phyloP scores from a whole-genome alignment of 768 basidiomycete species.

The Calvatia gigantea region DNA sequence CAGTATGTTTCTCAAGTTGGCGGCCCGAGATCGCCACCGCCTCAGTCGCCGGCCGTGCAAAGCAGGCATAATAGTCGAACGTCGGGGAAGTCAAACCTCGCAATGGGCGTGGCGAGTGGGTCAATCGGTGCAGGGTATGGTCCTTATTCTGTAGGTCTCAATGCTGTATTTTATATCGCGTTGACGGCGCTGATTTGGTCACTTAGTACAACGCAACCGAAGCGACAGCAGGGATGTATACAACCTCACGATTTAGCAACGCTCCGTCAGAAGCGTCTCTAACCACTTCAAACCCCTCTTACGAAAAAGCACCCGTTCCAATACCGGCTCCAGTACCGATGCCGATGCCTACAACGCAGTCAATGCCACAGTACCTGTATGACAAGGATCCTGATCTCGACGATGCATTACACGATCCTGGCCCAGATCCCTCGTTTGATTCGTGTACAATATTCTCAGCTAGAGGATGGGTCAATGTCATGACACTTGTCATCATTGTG shows the following conservation, averaged over 20 bases:
- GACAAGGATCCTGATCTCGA: conserved; percentile 87
- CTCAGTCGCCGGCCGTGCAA: conserved; percentile 7
- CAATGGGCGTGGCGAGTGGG: conserved; percentile 78
- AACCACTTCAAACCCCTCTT: conserved; percentile 17
- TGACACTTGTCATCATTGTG: conserved; percentile 65
- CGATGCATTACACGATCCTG: conserved; percentile 87
- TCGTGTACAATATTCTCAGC: conserved; percentile 70
- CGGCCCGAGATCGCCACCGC: conserved; percentile 10
- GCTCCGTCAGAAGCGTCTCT: conserved; percentile 39
- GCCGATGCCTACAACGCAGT: conserved; percentile 43
- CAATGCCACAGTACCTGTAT: conserved; percentile 72
- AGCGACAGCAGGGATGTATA: conserved; percentile 42
- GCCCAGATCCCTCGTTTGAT: conserved; percentile 44
- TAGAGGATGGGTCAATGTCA: conserved; percentile 78
- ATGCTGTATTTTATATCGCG: background rate
- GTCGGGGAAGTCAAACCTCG: conserved; percentile 52
- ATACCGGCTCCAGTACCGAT: conserved; percentile 25
- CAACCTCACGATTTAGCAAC: conserved; percentile 52
- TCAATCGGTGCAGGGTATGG: conserved; percentile 79
- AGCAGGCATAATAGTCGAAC: conserved; percentile 17
- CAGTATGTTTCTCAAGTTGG: conserved; percentile 11
- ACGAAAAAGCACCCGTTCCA: conserved; percentile 15
- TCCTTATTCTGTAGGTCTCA: conserved; percentile 71
- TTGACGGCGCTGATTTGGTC: background rate
- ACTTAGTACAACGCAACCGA: conserved; percentile 55